Evolutionary conservation across 495 filamentous ascomycete genomes (phyloP).

Genomic region (Aspergillus mulundensis): DNA sequence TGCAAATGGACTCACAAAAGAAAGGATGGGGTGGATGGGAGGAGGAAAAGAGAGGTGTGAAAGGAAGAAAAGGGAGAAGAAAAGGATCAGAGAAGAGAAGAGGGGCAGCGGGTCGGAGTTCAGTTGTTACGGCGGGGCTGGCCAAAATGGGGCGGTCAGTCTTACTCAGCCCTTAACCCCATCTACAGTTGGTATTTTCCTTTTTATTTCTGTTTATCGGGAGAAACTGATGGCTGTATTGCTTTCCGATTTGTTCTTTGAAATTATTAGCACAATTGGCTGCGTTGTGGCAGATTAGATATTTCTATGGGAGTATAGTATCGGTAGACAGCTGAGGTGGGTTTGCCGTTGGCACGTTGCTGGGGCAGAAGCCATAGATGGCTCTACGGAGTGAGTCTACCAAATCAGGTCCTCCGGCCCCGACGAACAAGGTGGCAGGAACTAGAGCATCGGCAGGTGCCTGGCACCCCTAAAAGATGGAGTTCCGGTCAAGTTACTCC

Average conservation of each 20-base stretch:
- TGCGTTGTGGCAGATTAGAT: background rate
- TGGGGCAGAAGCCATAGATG: background rate
- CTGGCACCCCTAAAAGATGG: background rate
- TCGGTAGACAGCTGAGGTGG: background rate
- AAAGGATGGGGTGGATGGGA: background rate
- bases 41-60: no score
- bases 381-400: background rate
- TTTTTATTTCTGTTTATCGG: background rate
- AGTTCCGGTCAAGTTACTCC: background rate
- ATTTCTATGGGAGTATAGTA: background rate
- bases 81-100: constrained; percentile 2
- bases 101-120: constrained; percentile 5
- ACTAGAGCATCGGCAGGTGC: background rate
- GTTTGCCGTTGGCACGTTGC: background rate
- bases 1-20: constrained; percentile 7
- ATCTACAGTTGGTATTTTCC: background rate
- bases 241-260: background rate
- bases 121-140: constrained; percentile 10
- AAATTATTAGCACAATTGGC: no score
- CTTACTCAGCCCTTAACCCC: constrained; percentile 7
- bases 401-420: background rate
- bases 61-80: constrained; percentile 11
- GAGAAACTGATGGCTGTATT: background rate
- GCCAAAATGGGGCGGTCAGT: constrained; percentile 12
- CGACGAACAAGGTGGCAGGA: background rate